Percentiles rank a stretch among this genome's conserved stretches.
phyloP scores from a whole-genome alignment of 352 stramenopile species.

The Thalassiosira exigua region DNA sequence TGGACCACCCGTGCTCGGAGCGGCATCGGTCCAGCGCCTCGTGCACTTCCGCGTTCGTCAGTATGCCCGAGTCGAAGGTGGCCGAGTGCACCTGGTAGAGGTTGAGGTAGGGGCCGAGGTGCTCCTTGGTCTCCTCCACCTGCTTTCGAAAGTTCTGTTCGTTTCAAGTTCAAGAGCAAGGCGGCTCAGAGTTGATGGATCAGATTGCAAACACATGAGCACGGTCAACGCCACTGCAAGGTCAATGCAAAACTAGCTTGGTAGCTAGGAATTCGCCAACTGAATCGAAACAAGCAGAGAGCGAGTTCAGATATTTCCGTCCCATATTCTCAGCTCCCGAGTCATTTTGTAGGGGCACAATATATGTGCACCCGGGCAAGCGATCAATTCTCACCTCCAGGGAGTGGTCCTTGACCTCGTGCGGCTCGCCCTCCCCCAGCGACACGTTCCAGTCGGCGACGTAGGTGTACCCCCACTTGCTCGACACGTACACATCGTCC shows the following conservation, averaged over 20 bases:
- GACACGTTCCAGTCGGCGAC: constrained; percentile 78
- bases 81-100: constrained; percentile 84
- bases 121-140: constrained; percentile 64
- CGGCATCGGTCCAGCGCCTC: constrained; percentile 61
- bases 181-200: too few relatives aligned
- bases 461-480: constrained; percentile 84
- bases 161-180: too few relatives aligned
- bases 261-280: too few relatives aligned
- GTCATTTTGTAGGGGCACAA: too few relatives aligned
- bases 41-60: constrained; percentile 64
- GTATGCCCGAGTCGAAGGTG: constrained; percentile 79
- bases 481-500: constrained; percentile 63
- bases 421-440: constrained; percentile 60
- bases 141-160: constrained; percentile 78
- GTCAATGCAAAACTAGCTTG: too few relatives aligned
- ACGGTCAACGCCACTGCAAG: too few relatives aligned
- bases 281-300: too few relatives aligned
- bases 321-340: too few relatives aligned
- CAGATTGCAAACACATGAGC: too few relatives aligned
- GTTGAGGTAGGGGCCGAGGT: constrained; percentile 73
- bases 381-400: constrained; percentile 49
- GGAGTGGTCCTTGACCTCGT: constrained; percentile 85
- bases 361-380: too few relatives aligned
- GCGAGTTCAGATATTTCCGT: too few relatives aligned
- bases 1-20: constrained; percentile 62